Base-by-base conservation (phyloP, 495 filamentous ascomycete genomes). In the Aspergillus nanangensis region DNA sequence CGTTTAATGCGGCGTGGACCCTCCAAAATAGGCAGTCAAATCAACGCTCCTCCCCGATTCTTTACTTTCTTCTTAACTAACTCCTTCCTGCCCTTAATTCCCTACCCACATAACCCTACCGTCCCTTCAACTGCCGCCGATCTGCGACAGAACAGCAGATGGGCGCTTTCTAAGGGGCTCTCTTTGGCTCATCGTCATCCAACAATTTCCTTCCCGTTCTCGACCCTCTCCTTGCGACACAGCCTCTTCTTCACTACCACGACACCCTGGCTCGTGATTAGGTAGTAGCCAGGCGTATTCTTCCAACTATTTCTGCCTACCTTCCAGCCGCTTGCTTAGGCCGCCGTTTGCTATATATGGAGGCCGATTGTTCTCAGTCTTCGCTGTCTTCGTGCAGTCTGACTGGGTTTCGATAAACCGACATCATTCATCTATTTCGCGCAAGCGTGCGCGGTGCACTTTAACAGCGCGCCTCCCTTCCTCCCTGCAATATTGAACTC, bases 321-420 rank as follows among this genome's bases (percentile, higher is more conserved):
- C 25, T 37, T 5, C 9, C 19, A 33, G 17, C 11, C 25, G 5
- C 25, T 34, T 31, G 11, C 3, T 13, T 39, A 41, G 22, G 44
- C 37, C 15, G 11, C 29, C 45, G 13, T 27, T 35, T 19, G 7
- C n/a, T 38, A 46, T 41, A 33, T 40, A 47, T 41, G 36, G 25
- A 41, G 36, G 37, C 37, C 24, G 19, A 40, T 24, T 29, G 7
- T 11, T 11, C 25, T 11, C 25, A 29, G 25, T 11, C 5, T 29
- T 29, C 25, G 25, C 25, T 29, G 25, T 29, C 25, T 5, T 7
- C 11, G 25, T 11, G 25, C 11, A n/a, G 7, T 29, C 25, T 11
- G 25, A 29, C 5, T 11, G 7, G 11, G 7, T 11, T 29, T 29
- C 25, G 25, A 29, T 29, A 29, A 11, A 11, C 11, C 25, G n/a